These are phyloP conservation scores for Apostasia ramifera DNA, from an alignment of 106 monocot species.

Conservation along the genomic window DNA sequence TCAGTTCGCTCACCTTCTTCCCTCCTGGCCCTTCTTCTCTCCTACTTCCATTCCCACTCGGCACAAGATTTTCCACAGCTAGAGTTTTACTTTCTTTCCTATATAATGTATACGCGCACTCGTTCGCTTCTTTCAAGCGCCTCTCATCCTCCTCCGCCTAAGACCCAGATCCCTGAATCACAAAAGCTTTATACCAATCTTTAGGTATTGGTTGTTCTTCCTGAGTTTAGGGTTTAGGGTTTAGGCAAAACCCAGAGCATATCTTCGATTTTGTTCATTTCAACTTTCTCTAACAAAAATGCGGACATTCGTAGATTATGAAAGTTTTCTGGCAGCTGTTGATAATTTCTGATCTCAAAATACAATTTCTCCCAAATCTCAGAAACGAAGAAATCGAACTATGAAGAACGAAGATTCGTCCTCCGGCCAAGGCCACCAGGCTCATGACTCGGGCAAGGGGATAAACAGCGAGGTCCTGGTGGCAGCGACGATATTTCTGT, in stretches of 20 bases:
- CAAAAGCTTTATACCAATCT: too few relatives aligned
- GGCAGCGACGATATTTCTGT: slow-evolving; percentile 23
- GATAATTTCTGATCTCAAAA: background rate
- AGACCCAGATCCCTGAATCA: background rate
- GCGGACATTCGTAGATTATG: too few relatives aligned
- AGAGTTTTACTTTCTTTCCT: background rate
- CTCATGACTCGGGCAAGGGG: background rate
- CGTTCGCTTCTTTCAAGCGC: background rate
- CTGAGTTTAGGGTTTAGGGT: too few relatives aligned
- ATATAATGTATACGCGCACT: background rate
- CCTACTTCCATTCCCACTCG: background rate
- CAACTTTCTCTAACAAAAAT: too few relatives aligned
- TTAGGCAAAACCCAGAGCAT: too few relatives aligned
- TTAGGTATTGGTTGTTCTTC: too few relatives aligned
- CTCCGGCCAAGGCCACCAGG: background rate
- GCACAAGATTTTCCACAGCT: background rate
- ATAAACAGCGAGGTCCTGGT: slow-evolving; percentile 24
- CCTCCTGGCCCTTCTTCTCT: background rate
- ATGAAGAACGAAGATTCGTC: background rate
- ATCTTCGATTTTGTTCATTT: too few relatives aligned
- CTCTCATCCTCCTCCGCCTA: background rate
- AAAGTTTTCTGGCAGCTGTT: too few relatives aligned
- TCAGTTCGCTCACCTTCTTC: slow-evolving; percentile 7
- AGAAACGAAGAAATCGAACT: too few relatives aligned
- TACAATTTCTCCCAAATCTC: background rate